Evolutionary conservation across 345 rosid genomes (phyloP).

Genomic region (Raphanus sativus): DNA sequence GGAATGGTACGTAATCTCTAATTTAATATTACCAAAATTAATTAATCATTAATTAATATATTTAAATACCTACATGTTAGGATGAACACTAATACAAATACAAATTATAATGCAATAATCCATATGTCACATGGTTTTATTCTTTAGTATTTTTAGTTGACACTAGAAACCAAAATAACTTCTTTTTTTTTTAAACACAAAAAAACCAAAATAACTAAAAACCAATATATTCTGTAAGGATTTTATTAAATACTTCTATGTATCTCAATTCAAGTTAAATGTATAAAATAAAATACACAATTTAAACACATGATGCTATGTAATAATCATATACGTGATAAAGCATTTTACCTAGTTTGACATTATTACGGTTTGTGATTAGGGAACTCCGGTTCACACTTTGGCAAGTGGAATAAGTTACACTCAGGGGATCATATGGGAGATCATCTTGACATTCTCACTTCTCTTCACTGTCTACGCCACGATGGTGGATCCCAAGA

Average conservation of each 20-base stretch:
- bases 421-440: conserved; percentile 76
- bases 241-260: not conserved
- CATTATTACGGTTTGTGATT: not conserved
- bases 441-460: conserved; percentile 70
- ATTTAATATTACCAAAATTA: not conserved
- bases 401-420: conserved; percentile 68
- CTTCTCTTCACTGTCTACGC: conserved; percentile 84
- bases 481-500: conserved; percentile 87
- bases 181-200: no score
- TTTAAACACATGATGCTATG: not conserved
- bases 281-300: not conserved
- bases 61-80: not conserved
- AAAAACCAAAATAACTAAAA: not conserved
- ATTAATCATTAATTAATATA: not conserved
- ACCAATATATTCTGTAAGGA: not conserved
- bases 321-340: not conserved
- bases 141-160: not conserved
- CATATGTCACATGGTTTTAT: not conserved
- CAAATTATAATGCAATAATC: not conserved
- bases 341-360: not conserved
- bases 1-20: conserved; percentile 54
- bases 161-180: not conserved
- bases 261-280: not conserved
- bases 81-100: not conserved
- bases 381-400: conserved; percentile 64